Evolutionary conservation across 2,329 filamentous ascomycete genomes (phyloP), one percentile per base, ranked within the genome.

Genomic region (Myriosclerotinia scirpicola): DNA sequence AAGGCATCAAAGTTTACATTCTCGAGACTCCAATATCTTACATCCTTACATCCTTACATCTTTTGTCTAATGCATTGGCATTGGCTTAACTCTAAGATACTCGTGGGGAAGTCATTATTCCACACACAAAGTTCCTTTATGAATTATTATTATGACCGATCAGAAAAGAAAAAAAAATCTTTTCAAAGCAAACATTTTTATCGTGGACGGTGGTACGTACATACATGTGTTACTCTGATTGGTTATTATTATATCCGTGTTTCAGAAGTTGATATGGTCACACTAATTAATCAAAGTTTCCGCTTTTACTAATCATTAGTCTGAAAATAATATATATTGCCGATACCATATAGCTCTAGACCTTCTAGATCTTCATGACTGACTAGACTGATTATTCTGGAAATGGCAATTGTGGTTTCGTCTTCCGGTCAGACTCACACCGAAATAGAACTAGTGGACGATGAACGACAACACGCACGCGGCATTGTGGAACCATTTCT

Each of bases 71-170:
- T n/a, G n/a, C 26, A 26, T 26, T 26, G 2, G 26, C 26, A 26
- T 26, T 26, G 26, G 26, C 26, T 26, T 26, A 26, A 26, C 26
- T 26, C 26, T 26, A 26, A 26, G 26, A 26, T 26, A 26, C 38
- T 40, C 38, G 38, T 40, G 38, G 38, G 38, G 38, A 4, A 40
- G 38, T 40, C 38, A 40, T 40, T 40, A n/a, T n/a, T n/a, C n/a
- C n/a, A n/a, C 17, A 20, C 15, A 20, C 44, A 46, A 17, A 44
- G 14, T 44, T 44, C 42, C 26, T 40, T 26, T 26, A 26, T 26
- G 26, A 26, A 26, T 60, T 36, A 36, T 54, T 2, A 26, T 60
- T 36, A 36, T 54, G 60, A 54, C 60, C 60, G 60, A 63, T 54
- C 50, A 63, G 48, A 63, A 52, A 36, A 52, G 22, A 12, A 30